phyloP scores from a whole-genome alignment of 2,329 filamentous ascomycete species.

The Colletotrichum graminicola region DNA sequence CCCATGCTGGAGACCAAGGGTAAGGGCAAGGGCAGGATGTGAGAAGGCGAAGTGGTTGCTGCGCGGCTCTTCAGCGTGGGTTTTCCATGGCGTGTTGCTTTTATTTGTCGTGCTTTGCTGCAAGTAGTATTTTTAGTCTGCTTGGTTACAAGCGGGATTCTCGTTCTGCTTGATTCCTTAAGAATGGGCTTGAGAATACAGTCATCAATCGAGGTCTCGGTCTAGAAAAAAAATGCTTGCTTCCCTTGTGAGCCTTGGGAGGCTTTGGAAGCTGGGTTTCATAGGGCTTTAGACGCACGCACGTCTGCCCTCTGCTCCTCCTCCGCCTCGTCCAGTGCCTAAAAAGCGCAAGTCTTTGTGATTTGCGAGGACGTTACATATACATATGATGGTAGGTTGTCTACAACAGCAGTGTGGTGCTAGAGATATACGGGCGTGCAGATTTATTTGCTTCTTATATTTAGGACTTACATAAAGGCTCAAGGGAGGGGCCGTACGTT shows the following conservation, averaged over 20 bases:
- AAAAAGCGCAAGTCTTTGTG: no score
- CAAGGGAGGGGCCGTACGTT: not conserved
- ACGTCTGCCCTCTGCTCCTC: no score
- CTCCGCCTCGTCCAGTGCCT: no score
- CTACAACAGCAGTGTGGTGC: no score
- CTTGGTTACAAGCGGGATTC: not conserved
- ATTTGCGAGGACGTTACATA: no score
- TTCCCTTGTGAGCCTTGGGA: not conserved
- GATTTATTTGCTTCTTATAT: no score
- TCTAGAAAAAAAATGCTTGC: not conserved
- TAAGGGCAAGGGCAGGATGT: slow-evolving; percentile 59
- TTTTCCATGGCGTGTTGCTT: not conserved
- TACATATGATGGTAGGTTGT: no score
- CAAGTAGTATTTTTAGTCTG: slow-evolving; percentile 4
- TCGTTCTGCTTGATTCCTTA: not conserved
- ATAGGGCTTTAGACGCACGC: no score
- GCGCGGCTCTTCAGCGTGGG: slow-evolving; percentile 30
- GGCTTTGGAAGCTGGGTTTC: no score
- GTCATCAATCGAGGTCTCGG: not conserved
- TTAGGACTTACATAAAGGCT: no score
- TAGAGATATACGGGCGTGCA: no score
- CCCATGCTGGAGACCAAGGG: slow-evolving; percentile 55
- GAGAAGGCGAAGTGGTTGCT: not conserved
- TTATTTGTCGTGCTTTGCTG: slow-evolving; percentile 11
- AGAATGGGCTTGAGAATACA: not conserved